Conservation (phyloP, 169 alveolate genomes). For the Besnoitia besnoiti region DNA sequence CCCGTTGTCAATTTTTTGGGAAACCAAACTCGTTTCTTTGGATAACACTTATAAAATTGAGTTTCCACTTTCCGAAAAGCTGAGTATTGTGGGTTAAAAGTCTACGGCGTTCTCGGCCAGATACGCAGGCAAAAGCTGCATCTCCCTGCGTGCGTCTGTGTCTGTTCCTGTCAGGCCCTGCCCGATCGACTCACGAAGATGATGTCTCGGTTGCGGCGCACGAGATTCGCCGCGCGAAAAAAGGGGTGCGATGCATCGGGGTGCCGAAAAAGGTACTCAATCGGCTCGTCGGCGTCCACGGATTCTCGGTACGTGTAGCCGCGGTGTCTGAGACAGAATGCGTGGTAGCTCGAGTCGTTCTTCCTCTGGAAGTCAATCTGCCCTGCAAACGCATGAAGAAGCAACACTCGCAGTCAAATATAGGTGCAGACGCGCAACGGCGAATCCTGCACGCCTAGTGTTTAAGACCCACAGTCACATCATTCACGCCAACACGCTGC, state of each 20-base stretch:
- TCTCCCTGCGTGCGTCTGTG: background rate
- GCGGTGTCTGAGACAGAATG: slow-evolving; percentile 17
- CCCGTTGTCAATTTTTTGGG: too few species aligned
- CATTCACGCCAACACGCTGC: background rate
- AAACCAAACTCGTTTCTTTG: too few species aligned
- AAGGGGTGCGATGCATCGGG: slow-evolving; percentile 13
- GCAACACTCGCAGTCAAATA: background rate
- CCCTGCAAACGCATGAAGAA: background rate
- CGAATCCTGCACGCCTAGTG: too few species aligned
- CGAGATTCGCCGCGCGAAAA: slow-evolving; percentile 26
- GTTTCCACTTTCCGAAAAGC: too few species aligned
- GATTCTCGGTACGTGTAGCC: slow-evolving; percentile 27
- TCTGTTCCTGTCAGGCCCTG: background rate
- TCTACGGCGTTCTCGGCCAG: too few species aligned
- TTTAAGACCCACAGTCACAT: too few species aligned
- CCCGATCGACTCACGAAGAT: background rate
- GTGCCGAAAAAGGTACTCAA: background rate
- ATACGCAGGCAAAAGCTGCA: too few species aligned
- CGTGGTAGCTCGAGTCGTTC: slow-evolving; percentile 10
- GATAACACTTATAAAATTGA: too few species aligned
- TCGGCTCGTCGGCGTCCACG: slow-evolving; percentile 35
- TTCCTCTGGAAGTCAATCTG: background rate
- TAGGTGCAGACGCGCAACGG: too few species aligned
- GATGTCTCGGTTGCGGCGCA: slow-evolving; percentile 15
- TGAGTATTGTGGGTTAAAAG: too few species aligned